A percentile compares a stretch with the other conserved stretches of the same genome.
These are phyloP conservation scores for Collybia mongolica DNA, from an alignment of 768 basidiomycete species.

Conservation along the genomic window DNA sequence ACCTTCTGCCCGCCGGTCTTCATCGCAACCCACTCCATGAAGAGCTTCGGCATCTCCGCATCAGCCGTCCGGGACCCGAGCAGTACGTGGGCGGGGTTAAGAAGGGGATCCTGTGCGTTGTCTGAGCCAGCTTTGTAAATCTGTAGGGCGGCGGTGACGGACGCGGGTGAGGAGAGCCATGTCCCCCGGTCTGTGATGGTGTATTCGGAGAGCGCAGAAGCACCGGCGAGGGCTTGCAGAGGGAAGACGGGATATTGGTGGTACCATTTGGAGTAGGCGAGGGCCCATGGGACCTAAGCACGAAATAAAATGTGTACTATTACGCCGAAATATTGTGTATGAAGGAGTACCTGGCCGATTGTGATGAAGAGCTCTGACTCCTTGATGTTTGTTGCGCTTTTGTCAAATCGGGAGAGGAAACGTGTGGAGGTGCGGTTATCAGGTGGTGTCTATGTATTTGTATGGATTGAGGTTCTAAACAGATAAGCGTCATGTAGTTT, in stretches of 20 bases:
- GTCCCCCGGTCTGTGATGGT: slow-evolving; percentile 53
- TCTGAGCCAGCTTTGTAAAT: slow-evolving; percentile 44
- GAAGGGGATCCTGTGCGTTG: slow-evolving; percentile 34
- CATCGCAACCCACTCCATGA: slow-evolving; percentile 43
- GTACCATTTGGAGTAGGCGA: slow-evolving; percentile 54
- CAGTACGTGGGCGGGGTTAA: slow-evolving; percentile 49
- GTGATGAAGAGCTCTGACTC: slow-evolving; percentile 46
- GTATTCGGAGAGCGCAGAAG: slow-evolving; percentile 47
- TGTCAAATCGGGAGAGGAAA: slow-evolving; percentile 35
- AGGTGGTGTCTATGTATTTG: not conserved
- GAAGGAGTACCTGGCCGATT: slow-evolving; percentile 54
- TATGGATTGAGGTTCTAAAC: not conserved
- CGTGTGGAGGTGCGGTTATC: not conserved
- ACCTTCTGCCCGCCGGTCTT: slow-evolving; percentile 44
- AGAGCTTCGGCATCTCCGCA: slow-evolving; percentile 28
- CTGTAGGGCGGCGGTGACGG: slow-evolving; percentile 29
- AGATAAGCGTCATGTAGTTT: not conserved
- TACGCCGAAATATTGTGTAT: too few species aligned
- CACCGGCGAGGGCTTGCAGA: slow-evolving; percentile 44
- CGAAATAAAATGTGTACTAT: too few species aligned
- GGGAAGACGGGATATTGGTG: slow-evolving; percentile 58
- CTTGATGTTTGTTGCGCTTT: slow-evolving; percentile 60
- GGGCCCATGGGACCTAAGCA: slow-evolving; percentile 57
- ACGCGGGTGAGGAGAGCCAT: slow-evolving; percentile 40
- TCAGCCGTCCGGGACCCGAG: slow-evolving; percentile 27